A percentile compares a stretch with the other conserved stretches of the same genome.
Conservation (phyloP, 2,329 filamentous ascomycete genomes). For the Penicillium sp. region DNA sequence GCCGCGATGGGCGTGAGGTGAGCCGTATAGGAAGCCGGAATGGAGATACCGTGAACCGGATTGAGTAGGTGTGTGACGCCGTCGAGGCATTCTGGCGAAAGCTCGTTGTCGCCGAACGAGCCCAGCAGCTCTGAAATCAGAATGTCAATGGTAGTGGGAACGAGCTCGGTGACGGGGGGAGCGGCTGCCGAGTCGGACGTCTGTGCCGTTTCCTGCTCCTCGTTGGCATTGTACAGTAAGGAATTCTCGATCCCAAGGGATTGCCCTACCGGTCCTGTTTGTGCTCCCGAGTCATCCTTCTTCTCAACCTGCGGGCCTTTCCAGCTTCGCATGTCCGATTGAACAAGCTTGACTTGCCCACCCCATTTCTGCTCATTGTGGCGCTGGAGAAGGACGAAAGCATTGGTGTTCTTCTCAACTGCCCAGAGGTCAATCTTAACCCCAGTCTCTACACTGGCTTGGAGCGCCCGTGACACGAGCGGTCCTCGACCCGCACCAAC, state of each 20-base stretch:
- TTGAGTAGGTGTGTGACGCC: slow-evolving; percentile 86
- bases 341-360: slow-evolving; percentile 72
- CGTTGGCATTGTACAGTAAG: slow-evolving; percentile 16
- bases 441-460: slow-evolving; percentile 65
- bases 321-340: slow-evolving; percentile 97
- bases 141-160: slow-evolving; percentile 79
- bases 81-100: slow-evolving; percentile 91
- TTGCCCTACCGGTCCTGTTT: slow-evolving; percentile 26
- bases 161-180: too few relatives aligned
- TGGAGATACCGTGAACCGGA: slow-evolving; percentile 75
- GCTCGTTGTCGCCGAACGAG: slow-evolving; percentile 93
- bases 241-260: slow-evolving; percentile 27
- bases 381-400: slow-evolving; percentile 80
- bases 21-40: slow-evolving; percentile 85
- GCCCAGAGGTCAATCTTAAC: slow-evolving; percentile 80
- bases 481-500: slow-evolving; percentile 89
- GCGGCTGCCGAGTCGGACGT: slow-evolving; percentile 25
- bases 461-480: slow-evolving; percentile 75
- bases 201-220: too few relatives aligned
- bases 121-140: slow-evolving; percentile 83
- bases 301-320: slow-evolving; percentile 56
- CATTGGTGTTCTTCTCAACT: slow-evolving; percentile 96
- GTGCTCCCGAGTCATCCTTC: slow-evolving; percentile 12
- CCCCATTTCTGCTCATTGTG: slow-evolving; percentile 78
- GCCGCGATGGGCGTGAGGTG: slow-evolving; percentile 83